Evolutionary conservation across 1,284 basidiomycete genomes (phyloP).

Genomic region (Ganoderma lingzhi): DNA sequence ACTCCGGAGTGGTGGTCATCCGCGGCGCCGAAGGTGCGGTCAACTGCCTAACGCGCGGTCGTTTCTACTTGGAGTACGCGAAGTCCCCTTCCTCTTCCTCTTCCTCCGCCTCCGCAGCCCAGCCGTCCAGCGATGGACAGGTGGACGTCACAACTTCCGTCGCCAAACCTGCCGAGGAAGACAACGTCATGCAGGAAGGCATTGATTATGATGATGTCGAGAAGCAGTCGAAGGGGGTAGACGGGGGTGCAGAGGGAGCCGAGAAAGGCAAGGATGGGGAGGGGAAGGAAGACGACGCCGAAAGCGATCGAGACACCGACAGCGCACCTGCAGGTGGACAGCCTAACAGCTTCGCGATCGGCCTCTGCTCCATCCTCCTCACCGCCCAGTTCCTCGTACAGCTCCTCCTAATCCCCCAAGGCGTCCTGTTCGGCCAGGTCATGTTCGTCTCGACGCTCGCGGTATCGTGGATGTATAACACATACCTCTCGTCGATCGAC

Average conservation of each 20-base stretch:
- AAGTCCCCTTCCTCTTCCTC: no score
- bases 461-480: slow-evolving; percentile 30
- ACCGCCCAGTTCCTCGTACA: slow-evolving; percentile 28
- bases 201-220: not conserved
- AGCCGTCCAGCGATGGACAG: not conserved
- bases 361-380: slow-evolving; percentile 29
- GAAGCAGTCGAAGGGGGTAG: not conserved
- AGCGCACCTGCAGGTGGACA: slow-evolving; percentile 1
- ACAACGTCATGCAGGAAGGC: not conserved
- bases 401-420: slow-evolving; percentile 31
- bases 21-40: slow-evolving; percentile 31
- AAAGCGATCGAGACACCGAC: not conserved
- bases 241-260: not conserved
- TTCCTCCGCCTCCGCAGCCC: not conserved
- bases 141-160: not conserved
- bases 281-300: not conserved
- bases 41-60: slow-evolving; percentile 29
- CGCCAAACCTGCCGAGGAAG: not conserved
- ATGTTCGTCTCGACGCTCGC: slow-evolving; percentile 30
- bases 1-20: slow-evolving; percentile 22
- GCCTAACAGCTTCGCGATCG: slow-evolving; percentile 9
- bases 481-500: slow-evolving; percentile 27
- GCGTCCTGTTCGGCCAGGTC: slow-evolving; percentile 28
- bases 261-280: not conserved
- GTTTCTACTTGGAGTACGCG: slow-evolving; percentile 25